These are phyloP conservation scores for Cercophora sp. DNA, from an alignment of 495 filamentous ascomycete genomes.

Conservation along the genomic window DNA sequence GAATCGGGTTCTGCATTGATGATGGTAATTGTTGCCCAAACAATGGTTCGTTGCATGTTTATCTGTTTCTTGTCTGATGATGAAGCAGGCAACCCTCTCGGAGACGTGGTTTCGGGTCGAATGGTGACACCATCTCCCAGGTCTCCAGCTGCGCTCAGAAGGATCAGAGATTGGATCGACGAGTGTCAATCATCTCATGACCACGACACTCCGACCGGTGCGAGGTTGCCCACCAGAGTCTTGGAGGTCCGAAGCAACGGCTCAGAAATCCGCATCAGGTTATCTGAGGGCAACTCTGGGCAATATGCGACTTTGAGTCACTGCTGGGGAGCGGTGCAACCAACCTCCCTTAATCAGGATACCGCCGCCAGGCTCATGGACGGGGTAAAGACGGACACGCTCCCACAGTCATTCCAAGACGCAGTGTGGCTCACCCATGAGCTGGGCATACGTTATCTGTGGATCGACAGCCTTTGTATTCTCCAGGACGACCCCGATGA, in stretches of 20 bases:
- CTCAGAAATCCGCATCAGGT: neutral
- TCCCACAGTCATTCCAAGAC: constrained; percentile 29
- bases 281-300: neutral
- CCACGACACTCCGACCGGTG: neutral
- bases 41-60: neutral
- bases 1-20: neutral
- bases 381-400: neutral
- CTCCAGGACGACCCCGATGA: constrained; percentile 29
- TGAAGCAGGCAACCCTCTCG: neutral
- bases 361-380: constrained; percentile 8
- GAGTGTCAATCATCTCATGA: neutral
- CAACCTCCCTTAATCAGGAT: constrained; percentile 13
- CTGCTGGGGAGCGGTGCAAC: constrained; percentile 19
- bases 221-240: neutral
- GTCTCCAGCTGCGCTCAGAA: neutral
- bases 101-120: neutral
- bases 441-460: constrained; percentile 32
- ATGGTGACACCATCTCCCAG: neutral
- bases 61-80: neutral
- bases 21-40: neutral
- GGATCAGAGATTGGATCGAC: neutral
- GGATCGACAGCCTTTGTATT: constrained; percentile 34
- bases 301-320: constrained; percentile 17
- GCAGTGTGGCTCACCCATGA: constrained; percentile 26
- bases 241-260: neutral